Percentiles rank a stretch among this genome's conserved stretches.
Conservation (phyloP, 2,329 filamentous ascomycete genomes). For the Venturiaceae sp. region DNA sequence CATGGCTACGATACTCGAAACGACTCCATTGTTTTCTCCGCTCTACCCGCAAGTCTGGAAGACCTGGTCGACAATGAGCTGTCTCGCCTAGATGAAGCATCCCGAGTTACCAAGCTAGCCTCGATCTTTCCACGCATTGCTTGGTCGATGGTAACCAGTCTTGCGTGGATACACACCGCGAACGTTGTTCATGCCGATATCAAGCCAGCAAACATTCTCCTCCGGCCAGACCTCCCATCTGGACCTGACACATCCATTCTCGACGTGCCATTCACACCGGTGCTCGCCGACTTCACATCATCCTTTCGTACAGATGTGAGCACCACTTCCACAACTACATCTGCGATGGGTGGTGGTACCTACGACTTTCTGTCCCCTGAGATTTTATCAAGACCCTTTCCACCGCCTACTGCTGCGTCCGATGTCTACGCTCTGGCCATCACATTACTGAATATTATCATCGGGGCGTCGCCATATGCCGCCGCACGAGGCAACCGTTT, state of each 20-base stretch:
- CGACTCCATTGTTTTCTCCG: constrained; percentile 21
- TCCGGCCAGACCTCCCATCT: constrained; percentile 14
- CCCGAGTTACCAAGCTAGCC: constrained; percentile 25
- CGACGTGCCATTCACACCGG: constrained; percentile 13
- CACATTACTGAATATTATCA: constrained; percentile 31
- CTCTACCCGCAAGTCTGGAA: constrained; percentile 23
- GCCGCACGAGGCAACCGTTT: constrained; percentile 29
- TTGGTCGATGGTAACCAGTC: constrained; percentile 26
- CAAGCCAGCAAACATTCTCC: constrained; percentile 37
- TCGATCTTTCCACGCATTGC: constrained; percentile 30
- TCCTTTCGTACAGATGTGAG: constrained; percentile 15
- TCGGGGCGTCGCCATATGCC: constrained; percentile 31
- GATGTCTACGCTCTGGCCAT: constrained; percentile 37
- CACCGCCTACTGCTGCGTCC: constrained; percentile 20
- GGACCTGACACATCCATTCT: constrained; percentile 3
- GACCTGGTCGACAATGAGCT: constrained; percentile 19
- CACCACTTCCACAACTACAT: constrained; percentile 11
- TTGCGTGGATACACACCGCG: constrained; percentile 31
- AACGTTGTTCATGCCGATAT: constrained; percentile 35
- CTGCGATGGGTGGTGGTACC: constrained; percentile 31
- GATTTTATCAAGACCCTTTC: constrained; percentile 19
- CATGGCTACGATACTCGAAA: constrained; percentile 12
- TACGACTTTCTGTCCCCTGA: constrained; percentile 36
- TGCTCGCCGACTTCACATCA: constrained; percentile 36
- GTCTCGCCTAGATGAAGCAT: constrained; percentile 16